Percentiles rank a stretch among this genome's conserved stretches.
Conservation (phyloP, 163 green algal species). For the Prototheca cutis region DNA sequence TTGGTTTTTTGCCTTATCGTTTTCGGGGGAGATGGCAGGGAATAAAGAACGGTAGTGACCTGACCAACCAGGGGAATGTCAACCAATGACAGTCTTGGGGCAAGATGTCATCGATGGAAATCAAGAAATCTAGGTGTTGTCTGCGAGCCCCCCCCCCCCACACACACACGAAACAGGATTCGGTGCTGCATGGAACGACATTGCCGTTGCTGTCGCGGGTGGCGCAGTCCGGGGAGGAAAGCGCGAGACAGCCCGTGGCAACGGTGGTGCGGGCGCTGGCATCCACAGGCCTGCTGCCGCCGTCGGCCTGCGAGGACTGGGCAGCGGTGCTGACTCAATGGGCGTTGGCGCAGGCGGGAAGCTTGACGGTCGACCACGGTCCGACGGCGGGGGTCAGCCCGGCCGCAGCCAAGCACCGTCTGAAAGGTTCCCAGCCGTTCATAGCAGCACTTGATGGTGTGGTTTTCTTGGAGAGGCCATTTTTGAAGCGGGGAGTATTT, state of each 20-base stretch:
- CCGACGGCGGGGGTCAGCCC: slow-evolving; percentile 9
- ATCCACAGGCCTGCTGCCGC: slow-evolving; percentile 17
- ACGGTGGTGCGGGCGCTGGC: slow-evolving; percentile 27
- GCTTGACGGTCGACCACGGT: not conserved
- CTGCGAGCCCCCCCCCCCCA: not conserved
- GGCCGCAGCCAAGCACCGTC: not conserved
- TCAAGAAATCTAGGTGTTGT: not conserved
- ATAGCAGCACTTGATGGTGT: not conserved
- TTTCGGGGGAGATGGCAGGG: not conserved
- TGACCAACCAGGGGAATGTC: not conserved
- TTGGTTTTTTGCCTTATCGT: not conserved
- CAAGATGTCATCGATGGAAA: slow-evolving; percentile 1
- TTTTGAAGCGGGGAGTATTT: not conserved
- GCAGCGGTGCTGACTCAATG: slow-evolving; percentile 20
- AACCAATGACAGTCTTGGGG: not conserved
- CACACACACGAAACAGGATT: not conserved
- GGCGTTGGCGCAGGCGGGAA: not conserved
- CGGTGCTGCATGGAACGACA: slow-evolving; percentile 14
- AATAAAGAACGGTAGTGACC: too few species aligned
- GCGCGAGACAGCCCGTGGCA: slow-evolving; percentile 15
- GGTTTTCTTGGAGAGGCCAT: not conserved
- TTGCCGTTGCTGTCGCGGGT: slow-evolving; percentile 33
- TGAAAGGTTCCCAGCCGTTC: not conserved
- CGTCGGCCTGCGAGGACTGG: slow-evolving; percentile 16
- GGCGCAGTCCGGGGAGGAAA: slow-evolving; percentile 1